These are phyloP conservation scores for Linnemannia elongata DNA, from an alignment of 192 early-diverging fungal genomes.

Conservation along the genomic window DNA sequence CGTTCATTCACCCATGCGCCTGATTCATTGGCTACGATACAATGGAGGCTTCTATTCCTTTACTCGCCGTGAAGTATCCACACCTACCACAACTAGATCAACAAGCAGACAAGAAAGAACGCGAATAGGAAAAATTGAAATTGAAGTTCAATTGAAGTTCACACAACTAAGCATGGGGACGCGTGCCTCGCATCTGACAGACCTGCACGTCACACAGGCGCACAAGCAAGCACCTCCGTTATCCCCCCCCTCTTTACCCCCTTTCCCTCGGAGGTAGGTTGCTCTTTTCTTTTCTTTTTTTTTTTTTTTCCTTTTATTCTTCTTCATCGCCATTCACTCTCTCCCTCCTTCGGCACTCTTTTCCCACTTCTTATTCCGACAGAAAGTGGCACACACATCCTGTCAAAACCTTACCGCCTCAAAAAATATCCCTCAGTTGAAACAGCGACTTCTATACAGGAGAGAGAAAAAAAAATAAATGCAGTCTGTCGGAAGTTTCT, in stretches of 20 bases:
- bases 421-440: not conserved
- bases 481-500: slow-evolving; percentile 62
- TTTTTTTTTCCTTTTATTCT: not conserved
- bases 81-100: not conserved
- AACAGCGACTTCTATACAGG: not conserved
- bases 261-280: not conserved
- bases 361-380: not conserved
- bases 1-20: not conserved
- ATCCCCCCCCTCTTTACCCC: not conserved
- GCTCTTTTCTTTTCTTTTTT: not conserved
- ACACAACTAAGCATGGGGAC: not conserved
- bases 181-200: slow-evolving; percentile 25
- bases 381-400: not conserved
- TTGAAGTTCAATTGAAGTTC: not conserved
- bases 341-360: not conserved
- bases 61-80: not conserved
- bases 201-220: slow-evolving; percentile 16
- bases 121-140: not conserved
- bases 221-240: not conserved
- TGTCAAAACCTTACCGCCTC: not conserved
- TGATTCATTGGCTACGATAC: not conserved
- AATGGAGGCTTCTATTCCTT: not conserved
- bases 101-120: not conserved
- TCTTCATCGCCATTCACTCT: not conserved
- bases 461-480: slow-evolving; percentile 21